Base-by-base conservation (phyloP, 2,329 filamentous ascomycete genomes). In the Truncatella angustata region DNA sequence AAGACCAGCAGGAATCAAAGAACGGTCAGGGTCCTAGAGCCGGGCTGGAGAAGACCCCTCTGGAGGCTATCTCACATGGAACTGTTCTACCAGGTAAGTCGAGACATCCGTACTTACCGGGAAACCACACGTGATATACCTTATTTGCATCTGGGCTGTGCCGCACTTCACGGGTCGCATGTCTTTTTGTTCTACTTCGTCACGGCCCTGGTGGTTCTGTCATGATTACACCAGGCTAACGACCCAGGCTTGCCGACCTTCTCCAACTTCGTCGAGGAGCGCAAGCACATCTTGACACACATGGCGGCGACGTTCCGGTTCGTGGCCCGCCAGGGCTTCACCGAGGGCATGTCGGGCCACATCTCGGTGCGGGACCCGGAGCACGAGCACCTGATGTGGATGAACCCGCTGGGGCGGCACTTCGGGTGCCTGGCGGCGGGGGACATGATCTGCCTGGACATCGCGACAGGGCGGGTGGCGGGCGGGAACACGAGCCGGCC, bases 281-380 rank as follows among this genome's bases (percentile, higher is more conserved):
- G 87, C 18, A 75, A 76, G 60, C 87, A 86, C 74, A 82, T 84
- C 53, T 73, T 86, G 9, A 72, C 81, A 24, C 85, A 88, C 67
- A 87, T 87, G 77, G 84, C 85, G 4, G 79, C 80, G 3, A 84
- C 83, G 4, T 90, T 90, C 68, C 82, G 86, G 24, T 78, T 87
- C 63, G 88, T 87, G 65, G 75, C 83, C 1, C 78, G 84, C 43
- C 79, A 82, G 59, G 83, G 82, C 46, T 87, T 82, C 67, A 83
- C 81, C 0, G 86, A 89, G 67, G 86, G 86, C 0, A 44, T 46
- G 53, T 45, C 44, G 14, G 53, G 53, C 10, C 85, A 88, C 66
- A 89, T 90, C 57, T 79, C 74, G 12, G 80, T 88, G 1, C 76
- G 85, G 11, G 86, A 89, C 63, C 85, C 86, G 0, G 83, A 87